Conservation (phyloP, 768 basidiomycete genomes). For the Austroboletus festivus region DNA sequence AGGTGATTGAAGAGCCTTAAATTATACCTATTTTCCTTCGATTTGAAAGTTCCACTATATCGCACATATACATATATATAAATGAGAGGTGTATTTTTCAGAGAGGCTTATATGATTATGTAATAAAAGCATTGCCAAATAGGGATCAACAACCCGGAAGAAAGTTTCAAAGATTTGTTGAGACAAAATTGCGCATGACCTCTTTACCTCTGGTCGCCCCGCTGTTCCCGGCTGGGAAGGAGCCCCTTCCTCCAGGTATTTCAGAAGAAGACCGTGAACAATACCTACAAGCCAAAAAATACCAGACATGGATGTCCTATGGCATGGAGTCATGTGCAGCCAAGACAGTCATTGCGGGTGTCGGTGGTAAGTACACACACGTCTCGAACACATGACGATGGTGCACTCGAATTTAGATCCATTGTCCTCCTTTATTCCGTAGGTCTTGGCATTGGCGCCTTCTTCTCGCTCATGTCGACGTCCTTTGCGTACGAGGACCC, state of each 20-base stretch:
- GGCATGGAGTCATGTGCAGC: constrained; percentile 85
- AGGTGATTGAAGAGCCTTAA: too few species aligned
- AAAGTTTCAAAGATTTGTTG: constrained; percentile 7
- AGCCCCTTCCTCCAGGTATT: constrained; percentile 81
- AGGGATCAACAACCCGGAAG: constrained; percentile 13
- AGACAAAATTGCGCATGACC: constrained; percentile 14
- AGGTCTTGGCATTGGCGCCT: constrained; percentile 92
- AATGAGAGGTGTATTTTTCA: too few species aligned
- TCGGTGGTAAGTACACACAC: constrained; percentile 60
- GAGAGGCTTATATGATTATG: too few species aligned
- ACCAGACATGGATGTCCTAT: constrained; percentile 63
- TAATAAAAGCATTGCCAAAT: too few species aligned
- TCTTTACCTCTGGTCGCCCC: constrained; percentile 53
- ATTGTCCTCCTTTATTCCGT: neutral
- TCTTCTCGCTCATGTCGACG: constrained; percentile 94
- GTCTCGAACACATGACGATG: neutral
- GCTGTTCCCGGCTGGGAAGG: constrained; percentile 79
- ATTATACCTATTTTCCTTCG: too few species aligned
- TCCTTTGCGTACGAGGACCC: constrained; percentile 97
- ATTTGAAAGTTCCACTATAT: too few species aligned
- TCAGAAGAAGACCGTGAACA: constrained; percentile 75
- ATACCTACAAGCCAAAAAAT: constrained; percentile 68
- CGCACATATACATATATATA: too few species aligned
- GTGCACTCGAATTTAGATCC: constrained; percentile 5
- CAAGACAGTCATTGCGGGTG: constrained; percentile 80